phyloP scores from a whole-genome alignment of 129 eudicot genomes.

The Flaveria robusta region DNA sequence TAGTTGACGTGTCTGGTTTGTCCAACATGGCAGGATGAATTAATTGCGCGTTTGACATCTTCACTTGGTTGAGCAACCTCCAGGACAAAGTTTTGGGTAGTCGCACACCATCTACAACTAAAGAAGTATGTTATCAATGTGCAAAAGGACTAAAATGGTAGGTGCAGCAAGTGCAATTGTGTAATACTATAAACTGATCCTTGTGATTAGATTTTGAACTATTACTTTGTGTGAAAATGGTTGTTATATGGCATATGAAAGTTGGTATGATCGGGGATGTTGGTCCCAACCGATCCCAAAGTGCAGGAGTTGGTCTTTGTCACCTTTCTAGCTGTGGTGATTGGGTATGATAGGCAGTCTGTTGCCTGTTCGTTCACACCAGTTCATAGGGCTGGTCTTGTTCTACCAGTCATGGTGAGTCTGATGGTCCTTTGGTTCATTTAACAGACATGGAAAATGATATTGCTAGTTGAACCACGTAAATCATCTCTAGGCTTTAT shows the following conservation, averaged over 20 bases:
- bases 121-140: slow-evolving; percentile 4
- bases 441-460: background rate
- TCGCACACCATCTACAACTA: background rate
- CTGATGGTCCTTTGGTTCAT: background rate
- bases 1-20: slow-evolving; percentile 2
- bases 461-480: slow-evolving; percentile 9
- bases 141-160: slow-evolving; percentile 20
- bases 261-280: slow-evolving; percentile 6
- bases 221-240: slow-evolving; percentile 9
- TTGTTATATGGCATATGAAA: background rate
- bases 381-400: background rate
- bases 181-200: slow-evolving; percentile 10
- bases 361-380: background rate
- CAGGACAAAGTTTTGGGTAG: background rate
- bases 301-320: background rate
- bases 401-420: background rate
- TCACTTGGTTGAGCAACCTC: slow-evolving; percentile 36
- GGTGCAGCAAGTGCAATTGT: slow-evolving; percentile 10
- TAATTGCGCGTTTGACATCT: slow-evolving; percentile 60
- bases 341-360: background rate
- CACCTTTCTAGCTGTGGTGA: background rate
- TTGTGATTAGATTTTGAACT: slow-evolving; percentile 10
- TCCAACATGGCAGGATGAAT: slow-evolving; percentile 56
- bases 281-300: background rate
- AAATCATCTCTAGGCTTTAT: background rate